Percentiles rank a stretch among this genome's conserved stretches.
These are phyloP conservation scores for Lepidium sativum DNA, from an alignment of 345 rosid species.

Conservation along the genomic window DNA sequence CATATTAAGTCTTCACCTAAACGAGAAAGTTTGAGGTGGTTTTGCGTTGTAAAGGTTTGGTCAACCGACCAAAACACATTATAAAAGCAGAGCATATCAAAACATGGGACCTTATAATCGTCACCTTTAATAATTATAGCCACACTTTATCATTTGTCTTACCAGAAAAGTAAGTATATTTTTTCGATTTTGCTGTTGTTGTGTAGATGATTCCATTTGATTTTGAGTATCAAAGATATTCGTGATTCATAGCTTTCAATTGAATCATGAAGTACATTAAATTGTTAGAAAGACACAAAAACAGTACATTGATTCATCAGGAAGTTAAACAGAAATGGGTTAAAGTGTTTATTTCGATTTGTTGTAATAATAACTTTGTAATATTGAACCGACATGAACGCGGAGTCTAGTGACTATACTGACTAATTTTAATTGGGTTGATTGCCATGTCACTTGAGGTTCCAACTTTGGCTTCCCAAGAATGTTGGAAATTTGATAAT, in stretches of 20 bases:
- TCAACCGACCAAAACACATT: constrained; percentile 24
- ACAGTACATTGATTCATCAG: neutral
- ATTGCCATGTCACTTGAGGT: too few relatives aligned
- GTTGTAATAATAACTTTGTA: too few relatives aligned
- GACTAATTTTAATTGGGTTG: too few relatives aligned
- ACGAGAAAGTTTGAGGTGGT: constrained; percentile 5
- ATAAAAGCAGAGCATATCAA: constrained; percentile 16
- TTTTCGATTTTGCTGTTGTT: neutral
- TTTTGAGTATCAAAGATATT: neutral
- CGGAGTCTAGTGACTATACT: neutral
- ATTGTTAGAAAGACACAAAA: neutral
- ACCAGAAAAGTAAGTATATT: constrained; percentile 7
- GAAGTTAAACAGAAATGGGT: neutral
- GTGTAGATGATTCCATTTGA: neutral
- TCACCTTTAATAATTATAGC: neutral
- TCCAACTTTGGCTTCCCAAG: too few relatives aligned
- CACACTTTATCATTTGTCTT: constrained; percentile 3
- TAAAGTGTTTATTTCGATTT: neutral
- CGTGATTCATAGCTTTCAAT: neutral
- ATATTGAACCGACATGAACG: neutral
- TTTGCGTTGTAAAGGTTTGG: constrained; percentile 22
- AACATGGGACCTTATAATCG: constrained; percentile 22
- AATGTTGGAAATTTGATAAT: too few relatives aligned
- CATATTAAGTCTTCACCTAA: neutral
- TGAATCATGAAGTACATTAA: too few relatives aligned